Conservation (phyloP, 2,329 filamentous ascomycete genomes). For the Podosphaera leucotricha region DNA sequence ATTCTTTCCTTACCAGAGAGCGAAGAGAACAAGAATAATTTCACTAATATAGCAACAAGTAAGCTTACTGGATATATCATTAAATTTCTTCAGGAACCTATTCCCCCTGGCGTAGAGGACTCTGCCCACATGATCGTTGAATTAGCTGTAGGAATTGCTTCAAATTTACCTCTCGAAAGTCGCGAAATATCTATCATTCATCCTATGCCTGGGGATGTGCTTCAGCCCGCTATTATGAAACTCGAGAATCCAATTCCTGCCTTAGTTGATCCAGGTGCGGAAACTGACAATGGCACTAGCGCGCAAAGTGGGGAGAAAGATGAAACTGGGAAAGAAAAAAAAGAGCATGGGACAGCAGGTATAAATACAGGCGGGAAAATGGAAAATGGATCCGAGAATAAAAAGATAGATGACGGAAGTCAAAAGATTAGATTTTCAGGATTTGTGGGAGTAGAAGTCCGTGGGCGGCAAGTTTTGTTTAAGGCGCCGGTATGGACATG, state of each 20-base stretch:
- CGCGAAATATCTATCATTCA: conserved; percentile 77
- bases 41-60: conserved; percentile 46
- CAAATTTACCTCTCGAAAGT: conserved; percentile 73
- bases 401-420: conserved; percentile 12
- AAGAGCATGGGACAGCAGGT: conserved; percentile 16
- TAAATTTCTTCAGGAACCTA: conserved; percentile 51
- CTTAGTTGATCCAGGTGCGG: conserved; percentile 21
- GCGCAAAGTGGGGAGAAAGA: conserved; percentile 14
- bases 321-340: conserved; percentile 14
- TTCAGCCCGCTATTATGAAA: conserved; percentile 63
- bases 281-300: conserved; percentile 12
- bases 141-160: conserved; percentile 62
- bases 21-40: conserved; percentile 37
- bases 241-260: conserved; percentile 45
- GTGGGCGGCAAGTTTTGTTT: conserved; percentile 48
- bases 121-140: conserved; percentile 85
- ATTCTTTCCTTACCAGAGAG: conserved; percentile 41
- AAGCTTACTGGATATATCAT: conserved; percentile 47
- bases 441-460: conserved; percentile 48
- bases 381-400: conserved; percentile 6
- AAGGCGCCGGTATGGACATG: conserved; percentile 48
- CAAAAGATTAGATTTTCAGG: conserved; percentile 48
- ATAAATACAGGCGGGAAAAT: conserved; percentile 8
- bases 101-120: conserved; percentile 62
- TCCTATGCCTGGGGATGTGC: conserved; percentile 48